Base-by-base conservation (phyloP, 352 stramenopile species). In the Pythium aphanidermatum region DNA sequence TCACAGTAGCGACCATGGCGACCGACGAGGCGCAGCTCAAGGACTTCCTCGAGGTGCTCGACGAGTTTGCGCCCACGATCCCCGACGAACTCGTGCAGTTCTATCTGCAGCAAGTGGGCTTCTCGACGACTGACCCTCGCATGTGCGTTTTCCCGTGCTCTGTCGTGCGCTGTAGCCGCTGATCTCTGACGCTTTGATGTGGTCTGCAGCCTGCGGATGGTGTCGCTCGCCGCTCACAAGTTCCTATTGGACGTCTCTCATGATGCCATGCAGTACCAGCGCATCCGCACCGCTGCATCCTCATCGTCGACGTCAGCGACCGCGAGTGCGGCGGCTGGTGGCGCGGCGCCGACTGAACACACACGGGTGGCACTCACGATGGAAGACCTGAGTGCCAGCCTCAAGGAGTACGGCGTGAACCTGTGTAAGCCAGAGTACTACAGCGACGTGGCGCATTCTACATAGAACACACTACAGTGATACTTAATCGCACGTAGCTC, bases 371-470 rank as follows among this genome's bases (percentile, higher is more conserved):
- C 86, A 24, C 56, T 92, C 21, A 86, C 74, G 0, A 86, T 87
- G 65, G 80, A 92, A 31, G 79, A 92, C 49, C 60, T 92, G 11
- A 59, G 74, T 0, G 70, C 72, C 33, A 80, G 76, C 51, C 58
- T 92, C 17, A 84, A 83, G 37, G 80, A 92, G 44, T 92, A 86
- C 58, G 76, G 76, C 36, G 55, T 92, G 29, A 89, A 86, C 39
- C 61, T 91, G 20, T 78, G 68, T 63, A 86, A 86, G 63, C 80
- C 80, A 12, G 74, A 92, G 51, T 92, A 92, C 53, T 69, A 83
- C 23, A 86, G 76, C 38, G 76, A 92, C 59, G 45, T 76, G 31
- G 58, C 58, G 2, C n/a, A n/a, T n/a, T n/a, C n/a, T n/a, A n/a
- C n/a, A n/a, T n/a, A n/a, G n/a, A n/a, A n/a, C n/a, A n/a, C n/a